A percentile compares a stretch with the other conserved stretches of the same genome.
Evolutionary conservation across 2,329 filamentous ascomycete genomes (phyloP).

Genomic region (Aspergillus quadrilineatus): DNA sequence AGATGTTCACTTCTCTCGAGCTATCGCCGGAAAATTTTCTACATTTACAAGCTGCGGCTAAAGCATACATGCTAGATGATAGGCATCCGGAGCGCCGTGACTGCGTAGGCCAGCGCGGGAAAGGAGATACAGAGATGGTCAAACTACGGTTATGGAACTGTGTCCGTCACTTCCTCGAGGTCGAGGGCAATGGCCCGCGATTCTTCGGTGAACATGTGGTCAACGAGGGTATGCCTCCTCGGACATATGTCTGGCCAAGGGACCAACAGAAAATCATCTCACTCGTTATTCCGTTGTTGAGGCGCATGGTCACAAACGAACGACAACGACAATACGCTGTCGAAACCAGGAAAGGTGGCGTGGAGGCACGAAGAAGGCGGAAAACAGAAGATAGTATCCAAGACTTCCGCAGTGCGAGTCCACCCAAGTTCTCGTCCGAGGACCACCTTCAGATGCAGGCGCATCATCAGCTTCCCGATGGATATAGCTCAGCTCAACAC

Average conservation of each 20-base stretch:
- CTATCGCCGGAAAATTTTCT: conserved; percentile 58
- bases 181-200: conserved; percentile 51
- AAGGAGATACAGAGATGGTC: conserved; percentile 57
- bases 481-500: conserved; percentile 24
- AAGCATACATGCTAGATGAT: conserved; percentile 58
- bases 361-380: conserved; percentile 39
- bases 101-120: conserved; percentile 58
- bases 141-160: conserved; percentile 58
- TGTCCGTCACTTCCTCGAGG: conserved; percentile 54
- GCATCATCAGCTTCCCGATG: conserved; percentile 27
- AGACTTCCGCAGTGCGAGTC: conserved; percentile 25
- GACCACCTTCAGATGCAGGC: conserved; percentile 34
- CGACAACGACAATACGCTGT: conserved; percentile 59
- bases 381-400: conserved; percentile 37
- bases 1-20: conserved; percentile 57
- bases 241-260: conserved; percentile 53
- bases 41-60: conserved; percentile 56
- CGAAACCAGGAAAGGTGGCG: conserved; percentile 53
- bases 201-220: conserved; percentile 53
- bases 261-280: conserved; percentile 57
- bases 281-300: conserved; percentile 57
- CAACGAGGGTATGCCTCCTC: conserved; percentile 38
- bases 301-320: conserved; percentile 62
- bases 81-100: conserved; percentile 54
- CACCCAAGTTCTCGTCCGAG: conserved; percentile 27